A percentile compares a stretch with the other conserved stretches of the same genome.
These are phyloP conservation scores for Phallus indusiatus DNA, from an alignment of 768 basidiomycete genomes.

Conservation along the genomic window DNA sequence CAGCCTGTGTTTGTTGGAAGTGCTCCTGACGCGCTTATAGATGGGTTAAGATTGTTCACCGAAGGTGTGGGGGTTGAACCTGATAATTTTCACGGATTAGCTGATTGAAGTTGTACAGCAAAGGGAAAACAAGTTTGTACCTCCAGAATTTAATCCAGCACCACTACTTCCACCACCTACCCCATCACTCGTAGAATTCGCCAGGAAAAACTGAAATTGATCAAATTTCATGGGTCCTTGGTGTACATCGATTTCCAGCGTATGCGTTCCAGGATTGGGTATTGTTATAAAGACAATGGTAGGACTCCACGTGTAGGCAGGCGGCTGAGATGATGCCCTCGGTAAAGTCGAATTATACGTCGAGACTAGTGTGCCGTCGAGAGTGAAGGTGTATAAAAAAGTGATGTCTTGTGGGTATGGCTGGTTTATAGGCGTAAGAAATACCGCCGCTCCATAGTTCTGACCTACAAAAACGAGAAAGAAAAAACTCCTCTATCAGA, in stretches of 20 bases:
- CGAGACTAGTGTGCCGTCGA: not conserved
- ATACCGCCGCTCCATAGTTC: not conserved
- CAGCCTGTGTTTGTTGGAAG: no score
- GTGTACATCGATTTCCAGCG: not conserved
- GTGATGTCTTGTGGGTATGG: not conserved
- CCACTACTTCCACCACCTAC: no score
- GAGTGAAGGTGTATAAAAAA: not conserved
- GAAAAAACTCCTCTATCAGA: no score
- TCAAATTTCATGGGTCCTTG: not conserved
- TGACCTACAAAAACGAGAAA: not conserved
- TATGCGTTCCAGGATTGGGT: not conserved
- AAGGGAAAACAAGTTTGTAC: no score
- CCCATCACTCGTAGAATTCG: not conserved
- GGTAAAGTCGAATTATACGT: not conserved
- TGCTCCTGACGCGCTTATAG: no score
- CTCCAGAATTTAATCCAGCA: no score
- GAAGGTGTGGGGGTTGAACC: no score
- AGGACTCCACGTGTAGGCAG: not conserved
- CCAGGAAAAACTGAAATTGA: not conserved
- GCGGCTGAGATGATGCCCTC: not conserved
- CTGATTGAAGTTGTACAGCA: no score
- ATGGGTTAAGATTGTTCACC: no score
- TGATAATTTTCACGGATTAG: no score
- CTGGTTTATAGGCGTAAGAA: not conserved
- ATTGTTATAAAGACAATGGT: not conserved